Conservation (phyloP, 2,329 filamentous ascomycete genomes). For the Xylaria polymorpha region DNA sequence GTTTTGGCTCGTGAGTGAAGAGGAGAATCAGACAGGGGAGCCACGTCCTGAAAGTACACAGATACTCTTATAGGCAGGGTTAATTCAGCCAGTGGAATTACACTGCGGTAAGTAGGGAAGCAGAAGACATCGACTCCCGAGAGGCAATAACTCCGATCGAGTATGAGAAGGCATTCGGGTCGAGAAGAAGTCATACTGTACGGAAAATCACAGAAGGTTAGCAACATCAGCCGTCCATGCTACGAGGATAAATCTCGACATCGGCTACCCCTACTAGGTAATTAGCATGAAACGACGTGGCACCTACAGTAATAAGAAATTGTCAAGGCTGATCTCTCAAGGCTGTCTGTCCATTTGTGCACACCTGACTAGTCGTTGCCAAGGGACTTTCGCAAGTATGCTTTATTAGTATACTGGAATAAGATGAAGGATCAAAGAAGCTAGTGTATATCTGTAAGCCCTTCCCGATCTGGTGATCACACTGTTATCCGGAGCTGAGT, state of each 20-base stretch:
- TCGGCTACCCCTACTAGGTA: conserved; percentile 30
- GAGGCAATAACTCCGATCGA: conserved; percentile 26
- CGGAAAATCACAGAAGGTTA: conserved; percentile 2
- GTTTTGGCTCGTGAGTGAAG: conserved; percentile 42
- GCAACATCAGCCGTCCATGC: conserved; percentile 12
- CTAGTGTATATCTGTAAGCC: conserved; percentile 29
- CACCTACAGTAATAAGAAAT: conserved; percentile 36
- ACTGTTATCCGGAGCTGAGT: conserved; percentile 39
- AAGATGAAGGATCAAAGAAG: conserved; percentile 32
- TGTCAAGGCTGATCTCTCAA: conserved; percentile 39
- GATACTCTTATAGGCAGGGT: conserved; percentile 40
- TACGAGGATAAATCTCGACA: conserved; percentile 21
- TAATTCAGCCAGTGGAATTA: conserved; percentile 41
- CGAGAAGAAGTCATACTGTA: conserved; percentile 20
- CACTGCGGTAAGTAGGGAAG: conserved; percentile 31
- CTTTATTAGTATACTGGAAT: conserved; percentile 15
- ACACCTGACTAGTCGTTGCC: conserved; percentile 30
- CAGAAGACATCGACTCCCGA: conserved; percentile 43
- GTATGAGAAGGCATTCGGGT: conserved; percentile 17
- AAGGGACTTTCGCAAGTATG: conserved; percentile 31
- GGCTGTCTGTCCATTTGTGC: conserved; percentile 26
- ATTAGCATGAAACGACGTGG: conserved; percentile 36
- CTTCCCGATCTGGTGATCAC: conserved; percentile 32
- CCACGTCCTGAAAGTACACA: conserved; percentile 37
- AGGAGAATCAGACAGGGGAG: conserved; percentile 46